These are phyloP conservation scores for Colletotrichum sp. DNA, from an alignment of 2,329 filamentous ascomycete genomes.

Conservation along the genomic window DNA sequence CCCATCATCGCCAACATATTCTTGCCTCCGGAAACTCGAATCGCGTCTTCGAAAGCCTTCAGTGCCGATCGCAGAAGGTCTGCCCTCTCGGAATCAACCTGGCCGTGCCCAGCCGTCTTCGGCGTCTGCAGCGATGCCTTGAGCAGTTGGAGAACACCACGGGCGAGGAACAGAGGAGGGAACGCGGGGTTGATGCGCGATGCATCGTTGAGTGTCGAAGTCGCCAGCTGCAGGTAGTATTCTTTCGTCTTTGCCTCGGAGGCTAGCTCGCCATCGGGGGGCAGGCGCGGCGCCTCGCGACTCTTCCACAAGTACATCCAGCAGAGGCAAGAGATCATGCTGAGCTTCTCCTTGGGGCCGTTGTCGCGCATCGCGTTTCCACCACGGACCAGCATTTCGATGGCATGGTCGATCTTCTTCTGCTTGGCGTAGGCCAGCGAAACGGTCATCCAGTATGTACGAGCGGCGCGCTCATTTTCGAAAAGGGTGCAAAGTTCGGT, in stretches of 20 bases:
- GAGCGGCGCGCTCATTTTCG: conserved; percentile 90
- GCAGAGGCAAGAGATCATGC: conserved; percentile 82
- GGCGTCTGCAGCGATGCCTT: conserved; percentile 84
- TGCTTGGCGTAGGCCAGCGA: conserved; percentile 96
- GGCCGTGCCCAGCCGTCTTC: conserved; percentile 68
- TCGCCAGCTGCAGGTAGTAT: conserved; percentile 89
- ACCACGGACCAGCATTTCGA: conserved; percentile 76
- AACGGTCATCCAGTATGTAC: conserved; percentile 98
- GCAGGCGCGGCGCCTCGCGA: conserved; percentile 72
- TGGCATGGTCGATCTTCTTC: conserved; percentile 85
- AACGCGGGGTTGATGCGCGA: conserved; percentile 91
- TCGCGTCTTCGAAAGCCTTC: conserved; percentile 94
- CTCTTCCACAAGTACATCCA: conserved; percentile 94
- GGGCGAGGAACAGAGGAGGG: conserved; percentile 87
- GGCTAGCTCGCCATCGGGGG: conserved; percentile 65
- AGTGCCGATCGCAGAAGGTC: conserved; percentile 85
- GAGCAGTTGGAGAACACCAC: conserved; percentile 87
- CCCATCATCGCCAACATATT: conserved; percentile 95
- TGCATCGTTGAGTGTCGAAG: conserved; percentile 91
- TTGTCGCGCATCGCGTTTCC: conserved; percentile 73
- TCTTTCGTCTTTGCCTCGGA: conserved; percentile 90
- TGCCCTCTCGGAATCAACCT: conserved; percentile 73
- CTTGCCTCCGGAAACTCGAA: conserved; percentile 80
- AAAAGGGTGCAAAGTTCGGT: conserved; percentile 94
- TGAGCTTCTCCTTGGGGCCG: conserved; percentile 82